Base-by-base conservation (phyloP, 176 grass and related monocot species). In the barley (Hordeum vulgare) region DNA sequence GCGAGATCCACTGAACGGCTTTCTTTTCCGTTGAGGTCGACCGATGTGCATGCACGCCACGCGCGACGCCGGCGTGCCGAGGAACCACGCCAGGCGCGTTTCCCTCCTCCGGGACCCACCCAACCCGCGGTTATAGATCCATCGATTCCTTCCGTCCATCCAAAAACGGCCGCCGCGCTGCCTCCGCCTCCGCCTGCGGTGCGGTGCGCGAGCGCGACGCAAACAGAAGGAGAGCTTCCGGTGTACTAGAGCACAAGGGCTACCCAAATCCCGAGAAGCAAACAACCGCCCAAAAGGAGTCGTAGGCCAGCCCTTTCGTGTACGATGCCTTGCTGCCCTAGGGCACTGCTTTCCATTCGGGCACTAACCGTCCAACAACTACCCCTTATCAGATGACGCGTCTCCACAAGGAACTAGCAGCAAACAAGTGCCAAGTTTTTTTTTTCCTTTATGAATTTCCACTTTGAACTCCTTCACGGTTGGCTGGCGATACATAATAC, bases 351-450 rank as follows among this genome's bases (percentile, higher is more conserved):
- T 66, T 51, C 60, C 76, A 13, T 67, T 75, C 45, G 2, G 4
- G 35, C 25, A 28, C 61, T 75, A 76, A 87, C 85, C 71, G 85
- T 21, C 77, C 33, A 81, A 81, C 85, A 35, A 26, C 85, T 13
- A 6, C 58, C 63, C 84, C 76, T 86, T 80, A 74, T 73, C 77
- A 0, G n/a, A 42, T 63, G 13, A 28, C 39, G 42, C 57, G 12
- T 17, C 24, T 23, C 14, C 20, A 27, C 11, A 25, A 69, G 33
- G 33, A 56, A 84, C 23, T 26, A 61, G 15, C 13, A 53, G 12
- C n/a, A n/a, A n/a, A 6, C 15, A 17, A 53, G 23, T 54, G 17
- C 49, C 21, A 24, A 26, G 11, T 25, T 61, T 51, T 6, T 14
- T 15, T 42, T 49, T 54, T 21, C 51, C 15, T 51, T 56, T 6